Percentiles rank a stretch among this genome's conserved stretches.
Conservation (phyloP, 345 rosid genomes). For the Salix udensis region DNA sequence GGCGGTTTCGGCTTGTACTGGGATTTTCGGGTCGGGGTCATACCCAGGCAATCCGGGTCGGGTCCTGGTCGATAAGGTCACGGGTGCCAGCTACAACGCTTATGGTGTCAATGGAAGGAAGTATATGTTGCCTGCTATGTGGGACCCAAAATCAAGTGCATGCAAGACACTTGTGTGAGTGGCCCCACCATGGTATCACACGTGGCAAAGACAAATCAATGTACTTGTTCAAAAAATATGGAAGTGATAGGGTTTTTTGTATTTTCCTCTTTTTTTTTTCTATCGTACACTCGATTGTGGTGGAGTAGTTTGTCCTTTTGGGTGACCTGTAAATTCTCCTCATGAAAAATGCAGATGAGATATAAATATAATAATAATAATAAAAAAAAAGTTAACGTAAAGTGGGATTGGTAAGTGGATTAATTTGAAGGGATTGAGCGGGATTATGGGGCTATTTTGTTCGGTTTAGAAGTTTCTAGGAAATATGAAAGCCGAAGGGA, state of each 20-base stretch:
- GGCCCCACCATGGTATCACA: background rate
- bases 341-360: background rate
- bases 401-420: background rate
- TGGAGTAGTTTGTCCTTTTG: constrained; percentile 1
- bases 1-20: constrained; percentile 74
- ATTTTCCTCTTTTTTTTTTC: too few species aligned
- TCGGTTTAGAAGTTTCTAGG: background rate
- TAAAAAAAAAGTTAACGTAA: background rate
- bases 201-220: background rate
- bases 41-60: constrained; percentile 81
- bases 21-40: constrained; percentile 73
- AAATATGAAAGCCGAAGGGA: background rate
- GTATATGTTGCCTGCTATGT: constrained; percentile 80
- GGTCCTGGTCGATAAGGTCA: constrained; percentile 53
- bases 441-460: too few species aligned
- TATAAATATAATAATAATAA: background rate
- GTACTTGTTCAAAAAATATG: background rate
- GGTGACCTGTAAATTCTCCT: constrained; percentile 1
- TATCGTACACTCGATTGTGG: constrained; percentile 20
- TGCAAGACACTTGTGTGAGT: constrained; percentile 35
- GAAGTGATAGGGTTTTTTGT: background rate
- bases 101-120: constrained; percentile 64
- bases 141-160: constrained; percentile 68
- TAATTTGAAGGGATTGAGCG: background rate
- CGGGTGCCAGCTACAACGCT: constrained; percentile 78